Evolutionary conservation across 148 eudicot genomes (phyloP).

Genomic region (Linanthus parryae): DNA sequence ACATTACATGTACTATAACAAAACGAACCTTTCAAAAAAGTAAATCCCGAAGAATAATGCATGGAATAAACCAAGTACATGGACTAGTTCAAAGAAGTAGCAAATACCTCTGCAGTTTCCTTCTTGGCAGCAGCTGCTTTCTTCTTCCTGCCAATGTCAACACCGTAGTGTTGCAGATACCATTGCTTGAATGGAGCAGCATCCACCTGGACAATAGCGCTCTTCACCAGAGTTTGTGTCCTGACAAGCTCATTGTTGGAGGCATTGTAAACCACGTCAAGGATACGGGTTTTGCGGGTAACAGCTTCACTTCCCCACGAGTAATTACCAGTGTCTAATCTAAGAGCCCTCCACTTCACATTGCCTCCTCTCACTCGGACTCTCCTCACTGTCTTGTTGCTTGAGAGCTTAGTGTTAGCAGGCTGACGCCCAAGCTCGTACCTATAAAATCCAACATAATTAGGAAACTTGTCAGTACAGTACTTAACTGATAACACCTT

Average conservation of each 20-base stretch:
- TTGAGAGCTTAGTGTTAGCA: no score
- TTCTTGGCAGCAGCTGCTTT: conserved; percentile 19
- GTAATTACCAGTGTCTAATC: conserved; percentile 22
- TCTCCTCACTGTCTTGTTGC: conserved; percentile 23
- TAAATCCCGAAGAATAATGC: no score
- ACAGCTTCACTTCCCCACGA: conserved; percentile 28
- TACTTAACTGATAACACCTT: no score
- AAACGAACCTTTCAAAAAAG: background rate
- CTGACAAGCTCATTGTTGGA: conserved; percentile 24
- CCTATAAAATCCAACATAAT: conserved; percentile 1
- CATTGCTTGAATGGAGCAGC: conserved; percentile 23
- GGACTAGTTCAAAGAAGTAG: conserved; percentile 9
- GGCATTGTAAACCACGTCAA: no score
- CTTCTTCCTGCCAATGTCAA: no score
- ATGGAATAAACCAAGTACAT: no score
- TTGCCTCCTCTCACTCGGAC: conserved; percentile 21
- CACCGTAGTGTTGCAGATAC: no score
- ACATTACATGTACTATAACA: no score
- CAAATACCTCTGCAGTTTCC: conserved; percentile 9
- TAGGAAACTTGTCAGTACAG: background rate
- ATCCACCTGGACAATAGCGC: conserved; percentile 27
- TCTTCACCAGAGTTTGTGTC: conserved; percentile 20
- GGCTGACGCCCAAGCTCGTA: no score
- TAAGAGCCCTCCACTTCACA: conserved; percentile 22
- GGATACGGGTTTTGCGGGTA: conserved; percentile 19